Evolutionary conservation across 2,329 filamentous ascomycete species (phyloP).

Genomic region (Talaromyces sp.): DNA sequence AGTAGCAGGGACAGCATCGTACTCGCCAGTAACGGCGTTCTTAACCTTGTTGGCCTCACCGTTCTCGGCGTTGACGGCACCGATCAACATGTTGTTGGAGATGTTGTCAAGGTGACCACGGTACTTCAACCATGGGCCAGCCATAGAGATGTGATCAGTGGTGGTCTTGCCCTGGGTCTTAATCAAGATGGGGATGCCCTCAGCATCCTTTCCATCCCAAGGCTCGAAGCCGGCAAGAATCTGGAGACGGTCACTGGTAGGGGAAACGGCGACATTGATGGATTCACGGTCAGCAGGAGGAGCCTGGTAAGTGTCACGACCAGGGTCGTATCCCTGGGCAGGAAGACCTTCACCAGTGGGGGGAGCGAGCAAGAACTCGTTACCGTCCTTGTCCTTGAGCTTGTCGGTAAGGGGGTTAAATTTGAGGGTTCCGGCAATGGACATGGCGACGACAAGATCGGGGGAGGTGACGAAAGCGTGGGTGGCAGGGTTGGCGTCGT

Average conservation of each 20-base stretch:
- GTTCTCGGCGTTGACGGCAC: constrained; percentile 93
- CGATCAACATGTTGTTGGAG: constrained; percentile 99
- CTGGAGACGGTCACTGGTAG: constrained; percentile 90
- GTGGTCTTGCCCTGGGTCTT: constrained; percentile 96
- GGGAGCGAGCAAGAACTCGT: constrained; percentile 82
- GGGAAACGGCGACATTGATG: constrained; percentile 77
- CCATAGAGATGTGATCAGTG: constrained; percentile 96
- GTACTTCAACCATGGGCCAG: constrained; percentile 96
- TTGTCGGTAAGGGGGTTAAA: constrained; percentile 95
- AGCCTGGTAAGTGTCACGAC: constrained; percentile 91
- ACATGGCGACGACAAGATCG: constrained; percentile 82
- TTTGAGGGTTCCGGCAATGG: constrained; percentile 75
- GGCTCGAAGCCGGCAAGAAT: constrained; percentile 77
- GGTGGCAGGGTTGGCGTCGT: constrained; percentile 91
- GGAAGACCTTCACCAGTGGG: constrained; percentile 82
- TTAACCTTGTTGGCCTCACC: constrained; percentile 96
- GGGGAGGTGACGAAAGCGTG: constrained; percentile 91
- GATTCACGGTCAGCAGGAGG: constrained; percentile 73
- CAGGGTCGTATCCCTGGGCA: constrained; percentile 77
- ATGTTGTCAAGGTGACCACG: constrained; percentile 99
- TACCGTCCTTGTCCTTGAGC: constrained; percentile 91
- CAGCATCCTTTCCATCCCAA: constrained; percentile 90
- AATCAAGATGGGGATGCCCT: constrained; percentile 84
- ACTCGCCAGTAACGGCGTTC: constrained; percentile 81
- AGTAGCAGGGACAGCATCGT: constrained; percentile 83